phyloP scores from a whole-genome alignment of 1,139 yeast species.

The Pichia sp. region DNA sequence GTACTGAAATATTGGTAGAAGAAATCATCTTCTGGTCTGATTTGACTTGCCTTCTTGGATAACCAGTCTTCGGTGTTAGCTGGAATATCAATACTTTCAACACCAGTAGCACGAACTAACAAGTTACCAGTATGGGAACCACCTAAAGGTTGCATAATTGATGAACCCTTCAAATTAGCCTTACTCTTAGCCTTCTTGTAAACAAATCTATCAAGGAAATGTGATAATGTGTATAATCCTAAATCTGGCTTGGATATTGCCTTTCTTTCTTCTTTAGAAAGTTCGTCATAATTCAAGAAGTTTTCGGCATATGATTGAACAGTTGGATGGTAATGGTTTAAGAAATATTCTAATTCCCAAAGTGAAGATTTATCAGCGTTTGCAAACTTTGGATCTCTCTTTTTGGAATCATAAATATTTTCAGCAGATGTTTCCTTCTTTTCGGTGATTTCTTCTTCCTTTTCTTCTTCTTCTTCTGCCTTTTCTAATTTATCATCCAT shows the following conservation, averaged over 20 bases:
- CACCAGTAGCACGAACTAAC: constrained; percentile 61
- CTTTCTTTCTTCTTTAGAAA: constrained; percentile 42
- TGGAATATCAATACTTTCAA: constrained; percentile 46
- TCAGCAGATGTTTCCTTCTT: constrained; percentile 17
- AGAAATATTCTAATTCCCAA: constrained; percentile 81
- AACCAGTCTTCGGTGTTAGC: constrained; percentile 87
- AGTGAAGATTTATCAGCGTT: constrained; percentile 76
- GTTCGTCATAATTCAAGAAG: constrained; percentile 42
- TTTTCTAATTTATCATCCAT: constrained; percentile 43
- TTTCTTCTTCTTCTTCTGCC: constrained; percentile 33
- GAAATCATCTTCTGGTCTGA: constrained; percentile 87
- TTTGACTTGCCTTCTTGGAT: constrained; percentile 56
- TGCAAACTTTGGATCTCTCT: constrained; percentile 89
- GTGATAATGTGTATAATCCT: constrained; percentile 82
- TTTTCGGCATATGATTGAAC: constrained; percentile 77
- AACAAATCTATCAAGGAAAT: constrained; percentile 93
- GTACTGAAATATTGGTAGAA: constrained; percentile 83
- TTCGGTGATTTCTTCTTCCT: constrained; percentile 18
- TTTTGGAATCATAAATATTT: constrained; percentile 75
- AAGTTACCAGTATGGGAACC: constrained; percentile 81
- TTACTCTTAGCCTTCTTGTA: constrained; percentile 89
- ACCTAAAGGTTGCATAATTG: constrained; percentile 97
- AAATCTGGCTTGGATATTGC: constrained; percentile 72
- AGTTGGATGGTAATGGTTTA: constrained; percentile 90
- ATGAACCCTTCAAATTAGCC: constrained; percentile 69